These are phyloP conservation scores for Colletotrichum eleusines DNA, from an alignment of 2,329 filamentous ascomycete species.

Conservation along the genomic window DNA sequence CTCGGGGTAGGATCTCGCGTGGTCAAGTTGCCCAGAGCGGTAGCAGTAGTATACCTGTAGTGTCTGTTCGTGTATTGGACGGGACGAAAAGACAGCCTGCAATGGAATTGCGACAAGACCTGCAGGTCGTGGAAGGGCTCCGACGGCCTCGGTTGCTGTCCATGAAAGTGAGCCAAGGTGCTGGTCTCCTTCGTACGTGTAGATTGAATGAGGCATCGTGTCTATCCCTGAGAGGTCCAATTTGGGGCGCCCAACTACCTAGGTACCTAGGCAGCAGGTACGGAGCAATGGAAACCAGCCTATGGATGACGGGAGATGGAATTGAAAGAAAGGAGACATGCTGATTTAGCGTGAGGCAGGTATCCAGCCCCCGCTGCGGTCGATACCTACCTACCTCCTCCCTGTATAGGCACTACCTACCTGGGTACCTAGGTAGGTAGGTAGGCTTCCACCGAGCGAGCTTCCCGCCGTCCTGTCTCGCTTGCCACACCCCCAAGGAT, in stretches of 20 bases:
- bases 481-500: not conserved
- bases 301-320: not conserved
- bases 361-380: constrained; percentile 33
- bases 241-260: constrained; percentile 9
- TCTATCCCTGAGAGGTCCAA: constrained; percentile 40
- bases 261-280: not conserved
- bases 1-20: constrained; percentile 10
- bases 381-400: too few species aligned
- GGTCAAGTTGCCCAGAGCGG: not conserved
- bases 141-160: not conserved
- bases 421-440: not conserved
- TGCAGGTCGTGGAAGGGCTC: constrained; percentile 5
- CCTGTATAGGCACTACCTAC: too few species aligned
- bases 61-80: not conserved
- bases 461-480: constrained; percentile 15
- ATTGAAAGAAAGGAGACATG: constrained; percentile 15
- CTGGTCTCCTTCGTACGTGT: constrained; percentile 4
- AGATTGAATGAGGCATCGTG: constrained; percentile 24
- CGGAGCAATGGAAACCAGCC: not conserved
- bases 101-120: not conserved
- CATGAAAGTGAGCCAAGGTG: constrained; percentile 25
- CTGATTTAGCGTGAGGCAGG: constrained; percentile 28
- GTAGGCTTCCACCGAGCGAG: not conserved
- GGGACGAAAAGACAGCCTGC: not conserved
- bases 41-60: not conserved